Conservation (phyloP, 148 eudicot species). For the Chenopodium quinoa region DNA sequence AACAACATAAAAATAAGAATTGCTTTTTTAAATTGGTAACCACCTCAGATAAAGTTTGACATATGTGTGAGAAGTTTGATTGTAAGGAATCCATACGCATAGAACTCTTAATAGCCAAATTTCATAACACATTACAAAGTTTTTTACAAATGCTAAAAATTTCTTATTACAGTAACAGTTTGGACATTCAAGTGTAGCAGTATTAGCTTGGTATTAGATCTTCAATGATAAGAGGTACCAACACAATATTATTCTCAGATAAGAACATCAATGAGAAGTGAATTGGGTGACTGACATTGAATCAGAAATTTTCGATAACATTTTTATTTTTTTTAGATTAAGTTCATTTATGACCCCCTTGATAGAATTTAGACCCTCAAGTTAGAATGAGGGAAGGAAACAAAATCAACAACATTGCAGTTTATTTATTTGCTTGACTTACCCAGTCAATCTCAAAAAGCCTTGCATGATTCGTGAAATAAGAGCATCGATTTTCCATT, state of each 20-base stretch:
- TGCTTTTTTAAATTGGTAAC: background rate
- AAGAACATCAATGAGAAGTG: background rate
- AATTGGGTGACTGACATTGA: background rate
- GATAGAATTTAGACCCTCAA: background rate
- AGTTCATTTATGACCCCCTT: background rate
- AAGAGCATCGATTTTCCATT: slow-evolving; percentile 32
- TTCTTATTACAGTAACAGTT: background rate
- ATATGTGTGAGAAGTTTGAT: background rate
- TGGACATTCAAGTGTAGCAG: background rate
- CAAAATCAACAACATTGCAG: background rate
- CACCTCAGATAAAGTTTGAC: background rate
- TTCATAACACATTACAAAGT: background rate
- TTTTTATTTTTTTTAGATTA: no score
- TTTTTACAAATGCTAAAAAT: background rate
- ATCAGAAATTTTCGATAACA: no score
- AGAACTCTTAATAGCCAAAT: background rate
- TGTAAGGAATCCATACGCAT: background rate
- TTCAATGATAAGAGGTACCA: background rate
- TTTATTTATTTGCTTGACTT: slow-evolving; percentile 11
- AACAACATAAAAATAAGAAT: no score
- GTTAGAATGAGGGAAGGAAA: background rate
- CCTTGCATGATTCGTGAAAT: slow-evolving; percentile 32
- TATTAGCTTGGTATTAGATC: background rate
- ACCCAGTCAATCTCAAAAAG: slow-evolving; percentile 37
- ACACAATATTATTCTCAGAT: background rate